A percentile compares a stretch with the other conserved stretches of the same genome.
phyloP scores from a whole-genome alignment of 345 rosid genomes.

The Lenwebbia sp. region DNA sequence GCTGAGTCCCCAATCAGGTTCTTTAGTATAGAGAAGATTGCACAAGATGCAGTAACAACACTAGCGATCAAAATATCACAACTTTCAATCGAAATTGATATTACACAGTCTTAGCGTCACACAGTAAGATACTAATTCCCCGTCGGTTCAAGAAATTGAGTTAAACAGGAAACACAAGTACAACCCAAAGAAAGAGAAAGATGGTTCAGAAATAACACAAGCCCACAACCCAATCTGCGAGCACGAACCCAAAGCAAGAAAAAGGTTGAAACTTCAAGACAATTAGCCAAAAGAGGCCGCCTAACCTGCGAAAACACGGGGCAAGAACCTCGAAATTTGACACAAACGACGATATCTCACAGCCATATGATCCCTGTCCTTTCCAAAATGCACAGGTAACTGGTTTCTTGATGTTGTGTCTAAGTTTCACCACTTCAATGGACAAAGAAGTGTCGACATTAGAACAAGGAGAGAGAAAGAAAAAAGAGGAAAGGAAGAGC shows the following conservation, averaged over 20 bases:
- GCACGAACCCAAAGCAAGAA: neutral
- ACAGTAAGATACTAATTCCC: neutral
- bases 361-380: conserved; percentile 16
- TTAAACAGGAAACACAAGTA: neutral
- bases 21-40: neutral
- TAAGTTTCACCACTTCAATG: neutral
- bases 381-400: neutral
- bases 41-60: neutral
- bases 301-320: conserved; percentile 37
- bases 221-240: neutral
- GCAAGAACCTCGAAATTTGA: conserved; percentile 24
- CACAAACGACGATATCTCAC: conserved; percentile 18
- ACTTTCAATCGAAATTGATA: neutral
- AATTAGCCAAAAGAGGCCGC: neutral
- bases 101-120: neutral
- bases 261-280: neutral
- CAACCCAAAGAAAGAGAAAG: neutral
- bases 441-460: neutral
- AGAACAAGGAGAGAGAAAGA: neutral
- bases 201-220: neutral
- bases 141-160: neutral
- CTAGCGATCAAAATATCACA: neutral
- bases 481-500: neutral
- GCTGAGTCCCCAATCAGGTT: neutral
- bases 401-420: neutral